A percentile compares a stretch with the other conserved stretches of the same genome.
Evolutionary conservation across 1,284 basidiomycete genomes (phyloP).

Genomic region (Vanrija sp.): DNA sequence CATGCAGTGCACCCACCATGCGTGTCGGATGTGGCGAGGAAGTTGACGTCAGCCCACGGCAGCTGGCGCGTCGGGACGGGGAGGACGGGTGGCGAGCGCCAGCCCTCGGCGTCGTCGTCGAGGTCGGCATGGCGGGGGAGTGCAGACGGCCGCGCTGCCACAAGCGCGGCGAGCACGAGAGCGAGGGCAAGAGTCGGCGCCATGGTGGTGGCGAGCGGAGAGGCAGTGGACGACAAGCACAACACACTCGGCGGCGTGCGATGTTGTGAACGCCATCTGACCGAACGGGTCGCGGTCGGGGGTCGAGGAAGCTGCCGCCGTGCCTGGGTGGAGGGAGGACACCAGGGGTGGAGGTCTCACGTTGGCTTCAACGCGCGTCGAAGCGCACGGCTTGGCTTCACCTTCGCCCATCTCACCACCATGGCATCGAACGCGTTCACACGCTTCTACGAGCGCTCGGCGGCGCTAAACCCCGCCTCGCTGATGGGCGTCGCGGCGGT

Average conservation of each 20-base stretch:
- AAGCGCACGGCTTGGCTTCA: neutral
- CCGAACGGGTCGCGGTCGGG: too few relatives aligned
- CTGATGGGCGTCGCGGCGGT: conserved; percentile 31
- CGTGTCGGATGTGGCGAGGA: conserved; percentile 46
- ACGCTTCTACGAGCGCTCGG: conserved; percentile 23
- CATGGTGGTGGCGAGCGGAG: neutral
- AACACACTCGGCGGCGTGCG: too few relatives aligned
- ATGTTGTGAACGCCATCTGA: too few relatives aligned
- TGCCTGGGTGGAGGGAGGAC: too few relatives aligned
- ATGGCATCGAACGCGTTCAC: conserved; percentile 7
- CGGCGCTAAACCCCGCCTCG: conserved; percentile 27
- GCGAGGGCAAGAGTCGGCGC: neutral
- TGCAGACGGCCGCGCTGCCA: neutral
- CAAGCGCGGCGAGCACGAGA: neutral
- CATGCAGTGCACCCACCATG: conserved; percentile 34
- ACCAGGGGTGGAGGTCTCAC: too few relatives aligned
- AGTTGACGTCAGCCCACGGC: conserved; percentile 48
- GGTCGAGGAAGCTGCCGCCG: too few relatives aligned
- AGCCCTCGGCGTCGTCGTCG: neutral
- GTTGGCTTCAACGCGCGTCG: too few relatives aligned
- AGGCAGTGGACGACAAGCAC: too few relatives aligned
- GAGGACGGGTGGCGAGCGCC: conserved; percentile 11
- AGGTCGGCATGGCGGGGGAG: neutral
- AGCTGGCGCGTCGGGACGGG: conserved; percentile 38
- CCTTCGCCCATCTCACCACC: neutral